A percentile compares a stretch with the other conserved stretches of the same genome.
These are phyloP conservation scores for Sporisorium reilianum DNA, from an alignment of 1,284 basidiomycete species.

Conservation along the genomic window DNA sequence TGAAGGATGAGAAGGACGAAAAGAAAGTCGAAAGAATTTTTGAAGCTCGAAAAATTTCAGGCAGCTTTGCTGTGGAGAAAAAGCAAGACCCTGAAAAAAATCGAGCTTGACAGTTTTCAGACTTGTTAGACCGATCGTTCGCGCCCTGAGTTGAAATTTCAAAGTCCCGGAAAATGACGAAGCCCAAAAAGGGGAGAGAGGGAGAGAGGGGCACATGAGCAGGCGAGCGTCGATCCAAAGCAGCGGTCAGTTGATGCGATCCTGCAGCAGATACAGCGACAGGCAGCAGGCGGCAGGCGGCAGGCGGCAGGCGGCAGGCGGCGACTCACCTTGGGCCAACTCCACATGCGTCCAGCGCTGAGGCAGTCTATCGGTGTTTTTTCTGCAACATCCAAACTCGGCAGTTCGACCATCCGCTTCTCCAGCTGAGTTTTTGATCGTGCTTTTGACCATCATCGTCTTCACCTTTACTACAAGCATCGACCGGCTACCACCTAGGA, in stretches of 20 bases:
- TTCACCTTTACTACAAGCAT: not conserved
- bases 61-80: slow-evolving; percentile 1
- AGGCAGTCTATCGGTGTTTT: slow-evolving; percentile 10
- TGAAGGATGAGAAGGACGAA: not conserved
- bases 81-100: slow-evolving; percentile 5
- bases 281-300: not conserved
- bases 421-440: slow-evolving; percentile 1
- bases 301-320: not conserved
- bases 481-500: not conserved
- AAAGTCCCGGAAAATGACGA: not conserved
- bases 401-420: slow-evolving; percentile 7
- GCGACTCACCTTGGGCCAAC: slow-evolving; percentile 4
- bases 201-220: not conserved
- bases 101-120: not conserved
- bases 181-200: not conserved
- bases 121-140: slow-evolving; percentile 3
- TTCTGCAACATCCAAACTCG: slow-evolving; percentile 27
- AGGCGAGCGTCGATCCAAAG: slow-evolving; percentile 5
- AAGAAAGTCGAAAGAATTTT: slow-evolving; percentile 6
- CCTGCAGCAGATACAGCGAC: no score
- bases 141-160: not conserved
- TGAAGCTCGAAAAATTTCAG: not conserved
- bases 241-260: slow-evolving; percentile 2
- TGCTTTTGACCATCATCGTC: slow-evolving; percentile 1
- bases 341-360: slow-evolving; percentile 25